A percentile compares a stretch with the other conserved stretches of the same genome.
phyloP scores from a whole-genome alignment of 441 rosid species.

The Brassica hybrid region DNA sequence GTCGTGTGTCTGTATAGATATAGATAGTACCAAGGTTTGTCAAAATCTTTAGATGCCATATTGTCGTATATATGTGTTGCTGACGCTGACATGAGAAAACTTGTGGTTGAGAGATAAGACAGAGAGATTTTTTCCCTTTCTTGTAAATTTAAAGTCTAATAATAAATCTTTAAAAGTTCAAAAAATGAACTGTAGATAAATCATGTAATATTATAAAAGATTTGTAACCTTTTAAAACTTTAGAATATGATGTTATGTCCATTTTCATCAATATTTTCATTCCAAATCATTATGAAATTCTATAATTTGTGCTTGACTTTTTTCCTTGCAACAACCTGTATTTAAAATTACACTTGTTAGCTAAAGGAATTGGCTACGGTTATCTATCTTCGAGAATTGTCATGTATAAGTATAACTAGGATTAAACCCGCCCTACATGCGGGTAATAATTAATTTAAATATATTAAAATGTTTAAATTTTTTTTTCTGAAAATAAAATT shows the following conservation, averaged over 20 bases:
- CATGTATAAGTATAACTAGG: not conserved
- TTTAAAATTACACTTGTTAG: not conserved
- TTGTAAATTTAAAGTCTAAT: not conserved
- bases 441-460: too few relatives aligned
- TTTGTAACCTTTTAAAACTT: not conserved
- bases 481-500: too few relatives aligned
- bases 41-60: constrained; percentile 26
- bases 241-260: not conserved
- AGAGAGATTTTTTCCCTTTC: not conserved
- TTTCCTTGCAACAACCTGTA: not conserved
- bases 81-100: constrained; percentile 27
- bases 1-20: constrained; percentile 34
- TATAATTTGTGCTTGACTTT: not conserved
- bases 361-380: not conserved
- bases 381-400: not conserved
- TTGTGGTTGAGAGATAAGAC: constrained; percentile 39
- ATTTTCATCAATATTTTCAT: not conserved
- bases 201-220: not conserved
- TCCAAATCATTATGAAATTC: not conserved
- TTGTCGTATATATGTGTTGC: constrained; percentile 30
- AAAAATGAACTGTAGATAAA: not conserved
- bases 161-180: not conserved
- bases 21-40: constrained; percentile 44
- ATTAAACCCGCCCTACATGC: too few relatives aligned
- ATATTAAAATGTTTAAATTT: too few relatives aligned